Evolutionary conservation across 441 rosid species (phyloP).

Genomic region (Lepidium campestre): DNA sequence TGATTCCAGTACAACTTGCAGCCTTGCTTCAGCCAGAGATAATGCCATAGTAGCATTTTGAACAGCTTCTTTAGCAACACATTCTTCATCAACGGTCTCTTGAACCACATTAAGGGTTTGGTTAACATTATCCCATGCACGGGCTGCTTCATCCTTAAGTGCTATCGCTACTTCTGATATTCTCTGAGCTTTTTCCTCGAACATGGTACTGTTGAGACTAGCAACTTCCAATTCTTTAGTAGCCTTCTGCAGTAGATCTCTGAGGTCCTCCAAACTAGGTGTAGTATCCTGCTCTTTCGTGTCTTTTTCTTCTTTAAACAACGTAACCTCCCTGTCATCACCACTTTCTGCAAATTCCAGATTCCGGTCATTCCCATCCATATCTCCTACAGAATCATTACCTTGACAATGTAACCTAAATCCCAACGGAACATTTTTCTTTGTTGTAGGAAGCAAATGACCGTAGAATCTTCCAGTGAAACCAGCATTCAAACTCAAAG

Average conservation of each 20-base stretch:
- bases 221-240: conserved; percentile 73
- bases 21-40: conserved; percentile 85
- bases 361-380: conserved; percentile 33
- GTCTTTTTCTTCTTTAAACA: conserved; percentile 34
- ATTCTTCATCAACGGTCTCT: conserved; percentile 64
- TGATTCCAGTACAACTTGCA: conserved; percentile 62
- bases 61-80: conserved; percentile 68
- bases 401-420: conserved; percentile 48
- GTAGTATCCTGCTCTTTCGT: conserved; percentile 27
- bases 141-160: conserved; percentile 70
- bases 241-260: conserved; percentile 58
- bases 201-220: conserved; percentile 65
- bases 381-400: conserved; percentile 57
- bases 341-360: conserved; percentile 38
- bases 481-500: conserved; percentile 28
- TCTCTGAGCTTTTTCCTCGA: conserved; percentile 88
- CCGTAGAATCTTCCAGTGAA: conserved; percentile 8
- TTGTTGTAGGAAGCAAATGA: conserved; percentile 27
- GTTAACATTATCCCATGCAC: conserved; percentile 66
- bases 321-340: conserved; percentile 31
- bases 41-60: conserved; percentile 80
- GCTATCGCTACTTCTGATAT: conserved; percentile 91
- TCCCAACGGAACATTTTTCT: conserved; percentile 30
- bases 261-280: conserved; percentile 52
- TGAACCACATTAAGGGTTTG: conserved; percentile 47